Percentiles rank a stretch among this genome's conserved stretches.
These are phyloP conservation scores for Achlya hypogyna DNA, from an alignment of 352 stramenopile genomes.

Conservation along the genomic window DNA sequence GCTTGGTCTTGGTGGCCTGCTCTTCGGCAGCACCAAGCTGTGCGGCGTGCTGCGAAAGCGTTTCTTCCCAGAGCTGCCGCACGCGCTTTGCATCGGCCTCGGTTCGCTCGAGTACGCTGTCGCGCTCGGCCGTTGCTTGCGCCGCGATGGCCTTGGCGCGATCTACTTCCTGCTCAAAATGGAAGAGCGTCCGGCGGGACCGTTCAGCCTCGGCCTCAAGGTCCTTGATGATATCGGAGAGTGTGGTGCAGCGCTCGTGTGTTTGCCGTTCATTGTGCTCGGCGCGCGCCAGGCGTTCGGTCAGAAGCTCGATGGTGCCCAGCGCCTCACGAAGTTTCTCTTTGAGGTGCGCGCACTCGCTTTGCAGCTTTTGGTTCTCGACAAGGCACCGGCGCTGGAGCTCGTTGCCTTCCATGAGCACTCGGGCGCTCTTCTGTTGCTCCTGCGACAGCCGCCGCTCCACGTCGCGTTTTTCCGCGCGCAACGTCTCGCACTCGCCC, in stretches of 20 bases:
- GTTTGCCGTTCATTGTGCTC: conserved; percentile 12
- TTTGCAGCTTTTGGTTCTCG: conserved; percentile 18
- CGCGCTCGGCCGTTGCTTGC: conserved; percentile 28
- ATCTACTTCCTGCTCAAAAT: conserved; percentile 8
- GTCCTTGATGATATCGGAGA: conserved; percentile 14
- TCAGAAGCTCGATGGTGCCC: not conserved
- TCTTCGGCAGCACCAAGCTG: conserved; percentile 35
- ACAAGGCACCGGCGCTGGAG: conserved; percentile 3
- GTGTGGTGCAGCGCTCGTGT: not conserved
- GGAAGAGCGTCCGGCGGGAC: not conserved
- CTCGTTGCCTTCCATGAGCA: conserved; percentile 10
- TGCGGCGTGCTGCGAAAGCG: conserved; percentile 52
- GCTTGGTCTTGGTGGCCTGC: not conserved
- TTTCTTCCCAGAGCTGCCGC: conserved; percentile 70
- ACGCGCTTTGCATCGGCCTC: conserved; percentile 62
- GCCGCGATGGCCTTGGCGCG: not conserved
- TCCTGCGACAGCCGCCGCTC: conserved; percentile 14
- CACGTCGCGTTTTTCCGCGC: conserved; percentile 13
- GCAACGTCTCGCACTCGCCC: conserved; percentile 15
- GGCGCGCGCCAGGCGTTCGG: conserved; percentile 8
- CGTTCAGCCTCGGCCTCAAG: conserved; percentile 7
- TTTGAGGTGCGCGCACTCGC: conserved; percentile 10
- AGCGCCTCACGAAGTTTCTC: conserved; percentile 11
- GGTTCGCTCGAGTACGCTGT: conserved; percentile 53
- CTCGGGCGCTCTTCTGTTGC: not conserved